Conservation (phyloP, 1,284 basidiomycete genomes). For the Ceratobasidium sp. region DNA sequence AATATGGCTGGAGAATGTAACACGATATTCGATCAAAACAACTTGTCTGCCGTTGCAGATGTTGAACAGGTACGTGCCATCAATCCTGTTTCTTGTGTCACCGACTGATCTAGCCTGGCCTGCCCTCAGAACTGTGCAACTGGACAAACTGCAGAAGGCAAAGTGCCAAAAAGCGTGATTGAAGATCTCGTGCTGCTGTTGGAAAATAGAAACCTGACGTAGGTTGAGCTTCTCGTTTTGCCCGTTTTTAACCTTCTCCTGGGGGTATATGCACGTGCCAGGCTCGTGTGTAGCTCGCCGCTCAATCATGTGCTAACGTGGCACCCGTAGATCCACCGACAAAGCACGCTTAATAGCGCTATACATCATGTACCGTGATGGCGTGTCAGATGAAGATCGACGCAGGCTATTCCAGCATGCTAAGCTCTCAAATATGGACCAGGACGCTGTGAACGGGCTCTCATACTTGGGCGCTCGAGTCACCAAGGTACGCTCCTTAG, state of each 20-base stretch:
- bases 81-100: not conserved
- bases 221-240: slow-evolving; percentile 53
- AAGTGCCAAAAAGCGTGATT: slow-evolving; percentile 90
- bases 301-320: not conserved
- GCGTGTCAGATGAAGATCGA: slow-evolving; percentile 97
- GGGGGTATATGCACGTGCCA: not conserved
- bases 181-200: slow-evolving; percentile 99
- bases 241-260: not conserved
- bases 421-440: slow-evolving; percentile 87
- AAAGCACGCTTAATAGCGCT: slow-evolving; percentile 98
- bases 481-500: slow-evolving; percentile 70
- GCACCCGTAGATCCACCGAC: slow-evolving; percentile 74
- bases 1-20: slow-evolving; percentile 99
- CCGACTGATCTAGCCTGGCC: slow-evolving; percentile 3
- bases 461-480: slow-evolving; percentile 87
- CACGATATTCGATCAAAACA: slow-evolving; percentile 90
- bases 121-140: slow-evolving; percentile 86
- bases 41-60: slow-evolving; percentile 85
- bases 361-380: slow-evolving; percentile 96
- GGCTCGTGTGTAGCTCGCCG: not conserved
- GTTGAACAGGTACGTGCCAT: slow-evolving; percentile 85
- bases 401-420: slow-evolving; percentile 97
- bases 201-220: slow-evolving; percentile 88
- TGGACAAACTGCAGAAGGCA: slow-evolving; percentile 88
- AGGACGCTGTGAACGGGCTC: slow-evolving; percentile 94